Evolutionary conservation across 306 rosid species (phyloP), one percentile per base, ranked within the genome.

Genomic region (Quercus alba): DNA sequence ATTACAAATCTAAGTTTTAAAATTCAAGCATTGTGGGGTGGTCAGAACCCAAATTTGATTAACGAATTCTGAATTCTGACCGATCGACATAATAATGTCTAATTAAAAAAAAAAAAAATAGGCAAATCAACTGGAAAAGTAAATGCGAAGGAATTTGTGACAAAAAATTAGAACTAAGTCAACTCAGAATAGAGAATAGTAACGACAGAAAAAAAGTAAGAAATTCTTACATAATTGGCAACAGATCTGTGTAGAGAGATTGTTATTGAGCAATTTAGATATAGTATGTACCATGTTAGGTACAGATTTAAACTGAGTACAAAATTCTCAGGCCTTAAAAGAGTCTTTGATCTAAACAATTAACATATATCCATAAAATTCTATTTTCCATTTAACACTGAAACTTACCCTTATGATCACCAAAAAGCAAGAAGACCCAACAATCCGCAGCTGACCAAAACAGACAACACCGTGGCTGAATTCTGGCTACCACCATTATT

Each of bases 361-460:
- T 51, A 14, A 10, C 12, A 35, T 20, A 8, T 6, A n/a, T 52
- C 38, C 41, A 9, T 54, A 31, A 26, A 73, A 73, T 56, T n/a
- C 63, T 25, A 14, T 41, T 14, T 52, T 52, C 8, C 10, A 2
- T 13, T 8, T 14, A 18, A 19, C 19, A 28, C 70, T 63, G 28
- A 15, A 73, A 33, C 56, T 51, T 80, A 25, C 46, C 77, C 77
- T 2, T 66, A 7, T 8, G n/a, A 68, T 68, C 78, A 83, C 68
- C 80, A 69, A 19, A 78, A 78, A 2, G 77, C 69, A 58, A 78
- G 76, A 25, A 78, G 56, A 73, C 56, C 56, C 63, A 84, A 56
- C 49, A 86, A 69, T 12, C 80, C 86, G n/a, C 64, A 55, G 14
- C 80, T 79, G 19, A 82, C 21, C 64, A 83, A 75, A 44, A 72